A percentile compares a stretch with the other conserved stretches of the same genome.
Conservation (phyloP, 306 rosid genomes). For the Quercus agrifolia region DNA sequence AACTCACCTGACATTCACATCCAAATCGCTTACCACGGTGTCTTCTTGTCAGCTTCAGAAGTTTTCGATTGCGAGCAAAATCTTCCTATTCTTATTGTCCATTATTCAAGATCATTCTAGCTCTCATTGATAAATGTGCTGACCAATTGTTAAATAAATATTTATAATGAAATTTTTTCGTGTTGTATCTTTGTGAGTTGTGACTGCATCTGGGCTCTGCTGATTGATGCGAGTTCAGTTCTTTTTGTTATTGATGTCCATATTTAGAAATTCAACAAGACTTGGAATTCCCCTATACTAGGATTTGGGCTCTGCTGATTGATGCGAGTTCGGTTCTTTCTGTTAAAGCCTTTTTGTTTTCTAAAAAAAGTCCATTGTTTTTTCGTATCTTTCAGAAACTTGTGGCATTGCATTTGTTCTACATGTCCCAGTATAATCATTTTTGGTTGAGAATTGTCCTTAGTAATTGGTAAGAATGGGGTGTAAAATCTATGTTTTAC, state of each 20-base stretch:
- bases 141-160: slow-evolving; percentile 34
- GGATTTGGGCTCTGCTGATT: not conserved
- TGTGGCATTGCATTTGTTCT: too few species aligned
- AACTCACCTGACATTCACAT: slow-evolving; percentile 32
- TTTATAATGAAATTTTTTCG: slow-evolving; percentile 31
- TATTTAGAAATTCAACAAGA: slow-evolving; percentile 15
- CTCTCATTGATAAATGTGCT: slow-evolving; percentile 28
- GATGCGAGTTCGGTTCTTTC: slow-evolving; percentile 3
- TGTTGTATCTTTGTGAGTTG: slow-evolving; percentile 18
- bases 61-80: slow-evolving; percentile 15
- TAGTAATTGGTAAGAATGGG: too few species aligned
- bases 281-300: not conserved
- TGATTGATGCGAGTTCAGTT: slow-evolving; percentile 1
- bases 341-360: not conserved
- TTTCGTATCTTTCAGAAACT: too few species aligned
- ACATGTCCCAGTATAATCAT: too few species aligned
- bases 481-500: too few species aligned
- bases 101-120: slow-evolving; percentile 23
- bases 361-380: too few species aligned
- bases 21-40: slow-evolving; percentile 5
- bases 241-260: slow-evolving; percentile 7
- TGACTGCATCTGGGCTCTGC: not conserved
- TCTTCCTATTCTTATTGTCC: slow-evolving; percentile 19
- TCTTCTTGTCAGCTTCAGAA: slow-evolving; percentile 17
- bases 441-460: too few species aligned